Conservation (phyloP, 2,329 filamentous ascomycete species). For the Aspergillus felis region DNA sequence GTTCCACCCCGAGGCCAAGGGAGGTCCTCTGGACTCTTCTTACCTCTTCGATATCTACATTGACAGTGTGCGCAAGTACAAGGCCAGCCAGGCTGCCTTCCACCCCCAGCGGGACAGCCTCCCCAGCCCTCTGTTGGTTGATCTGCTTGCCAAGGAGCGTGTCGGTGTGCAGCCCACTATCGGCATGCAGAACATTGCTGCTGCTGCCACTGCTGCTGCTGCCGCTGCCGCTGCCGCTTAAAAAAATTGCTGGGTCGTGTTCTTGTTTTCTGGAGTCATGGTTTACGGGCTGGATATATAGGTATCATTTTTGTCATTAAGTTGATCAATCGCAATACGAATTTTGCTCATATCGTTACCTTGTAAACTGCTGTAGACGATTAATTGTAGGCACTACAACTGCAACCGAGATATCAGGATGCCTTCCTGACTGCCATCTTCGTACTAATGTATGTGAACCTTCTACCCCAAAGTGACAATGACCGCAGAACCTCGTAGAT, state of each 20-base stretch:
- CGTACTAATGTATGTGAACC: too few species aligned
- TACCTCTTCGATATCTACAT: constrained; percentile 98
- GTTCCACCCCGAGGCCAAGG: constrained; percentile 98
- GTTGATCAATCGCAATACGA: constrained; percentile 6
- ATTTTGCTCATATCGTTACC: background rate
- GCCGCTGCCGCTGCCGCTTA: constrained; percentile 16
- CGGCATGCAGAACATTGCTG: constrained; percentile 45
- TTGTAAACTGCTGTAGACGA: background rate
- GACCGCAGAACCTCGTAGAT: too few species aligned
- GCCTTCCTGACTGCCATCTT: too few species aligned
- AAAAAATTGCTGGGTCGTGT: background rate
- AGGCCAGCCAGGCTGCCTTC: constrained; percentile 71
- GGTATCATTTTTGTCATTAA: constrained; percentile 6
- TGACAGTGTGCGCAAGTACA: constrained; percentile 83
- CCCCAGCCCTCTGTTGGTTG: constrained; percentile 81
- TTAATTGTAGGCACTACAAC: background rate
- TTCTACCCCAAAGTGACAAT: too few species aligned
- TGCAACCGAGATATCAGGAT: too few species aligned
- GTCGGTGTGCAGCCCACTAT: constrained; percentile 78
- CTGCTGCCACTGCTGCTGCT: constrained; percentile 23
- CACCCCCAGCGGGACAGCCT: constrained; percentile 74
- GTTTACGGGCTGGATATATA: constrained; percentile 11
- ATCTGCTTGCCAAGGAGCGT: constrained; percentile 88
- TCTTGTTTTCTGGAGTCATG: constrained; percentile 9
- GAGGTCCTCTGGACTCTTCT: constrained; percentile 89